Base-by-base conservation (phyloP, 371 early-diverging fungal genomes). In the Mucor piriformis region DNA sequence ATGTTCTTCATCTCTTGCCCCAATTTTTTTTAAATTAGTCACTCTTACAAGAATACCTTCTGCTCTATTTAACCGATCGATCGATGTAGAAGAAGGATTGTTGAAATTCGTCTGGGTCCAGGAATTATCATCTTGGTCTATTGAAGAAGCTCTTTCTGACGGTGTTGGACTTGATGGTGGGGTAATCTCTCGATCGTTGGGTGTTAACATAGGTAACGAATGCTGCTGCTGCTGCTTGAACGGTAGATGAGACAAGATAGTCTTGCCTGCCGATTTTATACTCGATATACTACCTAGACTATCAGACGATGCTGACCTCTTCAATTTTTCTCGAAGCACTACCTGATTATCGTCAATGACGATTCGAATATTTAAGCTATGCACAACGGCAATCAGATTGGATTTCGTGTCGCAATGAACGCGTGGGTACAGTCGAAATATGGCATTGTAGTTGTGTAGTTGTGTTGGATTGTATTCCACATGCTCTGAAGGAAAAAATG, bases 371-470 rank as follows among this genome's bases (percentile, higher is more conserved):
- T 51, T 42, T 8, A 67, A 25, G 13, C 34, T 12, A 38, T 63
- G 63, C 3, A 35, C 21, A 6, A 67, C 67, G 12, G 35, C 51
- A 18, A 67, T 54, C 5, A 67, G 25, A n/a, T 23, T 54, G 3
- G 67, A 49, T 20, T 42, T 54, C 23, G 50, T 67, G 23, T 67
- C 67, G 0, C 63, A 42, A 18, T 67, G 44, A 3, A 67, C 63
- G 2, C 56, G 53, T 15, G 67, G 67, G 37, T 54, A 63, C n/a
- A 67, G 29, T 18, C 63, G 54, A 50, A 67, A 59, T 7, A 59
- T 47, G 2, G 63, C 67, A 51, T 55, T 62, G 25, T 63, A 63
- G n/a, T 67, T 44, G 27, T 67, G 59, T 8, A 47, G 15, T 12
- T 62, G 52, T 12, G 24, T 18, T 8, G 63, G 58, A 13, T 66